Evolutionary conservation across 2,329 filamentous ascomycete genomes (phyloP), one percentile per base, ranked within the genome.

Genomic region (Fusarium hostae): DNA sequence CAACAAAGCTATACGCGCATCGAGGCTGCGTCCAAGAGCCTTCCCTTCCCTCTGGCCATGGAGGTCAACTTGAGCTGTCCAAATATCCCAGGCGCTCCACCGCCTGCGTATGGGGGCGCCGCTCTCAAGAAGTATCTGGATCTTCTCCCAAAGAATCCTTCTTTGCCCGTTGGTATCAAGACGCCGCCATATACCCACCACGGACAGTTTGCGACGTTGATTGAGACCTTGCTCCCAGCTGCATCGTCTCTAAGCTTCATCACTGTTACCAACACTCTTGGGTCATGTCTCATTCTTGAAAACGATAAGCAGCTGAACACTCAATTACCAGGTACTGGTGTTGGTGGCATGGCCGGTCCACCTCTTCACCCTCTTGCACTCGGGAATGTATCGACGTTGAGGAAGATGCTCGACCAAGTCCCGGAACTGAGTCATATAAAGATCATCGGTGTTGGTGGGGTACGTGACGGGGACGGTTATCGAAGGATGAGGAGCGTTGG

Each of bases 41-140:
- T 85, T n/a, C 72, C 76, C 2, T 79, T 89, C 71, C 84, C 85
- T 3, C 82, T 93, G 2, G 90, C 89, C 22, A 88, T 94, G 84
- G 93, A 95, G 79, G 84, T 95, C 75, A 95, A 95, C 77, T 87
- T 95, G 34, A 92, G 89, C 35, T 95, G 93, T 73, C 93, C 93
- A 0, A 95, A 95, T 75, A 94, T 95, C 54, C 84, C 87, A 0
- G 82, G 83, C 22, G 86, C 87, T 50, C 90, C 92, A 1, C 93
- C 93, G 2, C 92, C 92, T 9, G 92, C 92, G 0, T 95, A 94
- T 78, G 85, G 87, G 11, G 79, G 83, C 0, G 70, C 72, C 0
- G 82, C 85, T 0, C 78, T 95, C 5, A 70, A 78, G 0, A 79
- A 80, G 9, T 94, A 93, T 68, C 81, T 95, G 4, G 70, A 73